A percentile compares a stretch with the other conserved stretches of the same genome.
Evolutionary conservation across 345 rosid genomes (phyloP).

Genomic region (Eucalyptus pauciflora): DNA sequence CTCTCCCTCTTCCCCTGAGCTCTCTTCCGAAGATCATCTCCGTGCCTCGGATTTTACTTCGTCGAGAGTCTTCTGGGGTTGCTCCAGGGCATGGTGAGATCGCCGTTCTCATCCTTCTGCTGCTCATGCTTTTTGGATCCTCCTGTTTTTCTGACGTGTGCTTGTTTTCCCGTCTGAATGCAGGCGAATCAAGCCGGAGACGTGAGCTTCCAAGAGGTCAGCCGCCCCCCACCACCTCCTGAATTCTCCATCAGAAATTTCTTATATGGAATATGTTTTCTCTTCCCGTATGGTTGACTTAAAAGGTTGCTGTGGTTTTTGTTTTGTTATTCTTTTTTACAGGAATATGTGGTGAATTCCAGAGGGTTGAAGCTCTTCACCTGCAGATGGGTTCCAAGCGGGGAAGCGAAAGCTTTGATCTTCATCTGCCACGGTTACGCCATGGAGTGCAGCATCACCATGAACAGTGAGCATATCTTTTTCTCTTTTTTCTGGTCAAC

Average conservation of each 20-base stretch:
- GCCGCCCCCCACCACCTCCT: not conserved
- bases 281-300: not conserved
- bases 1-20: not conserved
- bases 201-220: slow-evolving; percentile 1
- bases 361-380: slow-evolving; percentile 64
- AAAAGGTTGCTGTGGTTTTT: not conserved
- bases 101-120: not conserved
- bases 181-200: not conserved
- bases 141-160: not conserved
- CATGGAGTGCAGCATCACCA: slow-evolving; percentile 94
- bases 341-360: slow-evolving; percentile 52
- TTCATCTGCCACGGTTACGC: slow-evolving; percentile 89
- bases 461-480: slow-evolving; percentile 48
- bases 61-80: not conserved
- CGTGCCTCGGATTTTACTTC: not conserved
- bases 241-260: not conserved
- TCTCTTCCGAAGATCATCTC: not conserved
- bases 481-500: not conserved
- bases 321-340: not conserved
- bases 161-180: not conserved
- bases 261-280: not conserved
- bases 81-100: not conserved
- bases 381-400: slow-evolving; percentile 60
- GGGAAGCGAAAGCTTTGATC: slow-evolving; percentile 63
- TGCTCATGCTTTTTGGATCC: not conserved